These are phyloP conservation scores for Hortiboletus campestris DNA, from an alignment of 768 basidiomycete species.

Conservation along the genomic window DNA sequence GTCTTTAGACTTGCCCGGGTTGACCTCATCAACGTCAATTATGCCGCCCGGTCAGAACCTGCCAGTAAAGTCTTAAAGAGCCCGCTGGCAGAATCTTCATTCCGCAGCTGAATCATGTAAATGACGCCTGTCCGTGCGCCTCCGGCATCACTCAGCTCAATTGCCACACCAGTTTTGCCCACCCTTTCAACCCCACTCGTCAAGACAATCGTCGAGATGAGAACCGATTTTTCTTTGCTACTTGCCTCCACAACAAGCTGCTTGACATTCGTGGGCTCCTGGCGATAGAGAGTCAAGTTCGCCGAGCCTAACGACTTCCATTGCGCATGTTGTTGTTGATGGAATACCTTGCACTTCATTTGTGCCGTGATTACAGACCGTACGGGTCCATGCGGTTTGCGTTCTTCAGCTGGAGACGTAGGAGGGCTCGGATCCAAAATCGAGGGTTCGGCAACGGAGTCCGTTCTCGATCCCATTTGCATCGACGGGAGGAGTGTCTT, in stretches of 20 bases:
- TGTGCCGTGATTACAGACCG: slow-evolving; percentile 78
- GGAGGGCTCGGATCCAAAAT: slow-evolving; percentile 81
- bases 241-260: slow-evolving; percentile 94
- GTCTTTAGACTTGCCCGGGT: neutral
- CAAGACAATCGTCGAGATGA: slow-evolving; percentile 94
- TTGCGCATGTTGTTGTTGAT: slow-evolving; percentile 93
- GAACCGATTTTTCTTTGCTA: slow-evolving; percentile 64
- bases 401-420: slow-evolving; percentile 68
- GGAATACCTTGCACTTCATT: slow-evolving; percentile 98
- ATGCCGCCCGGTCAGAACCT: slow-evolving; percentile 72
- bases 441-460: slow-evolving; percentile 51
- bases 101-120: slow-evolving; percentile 96
- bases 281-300: slow-evolving; percentile 80
- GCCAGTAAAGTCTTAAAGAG: slow-evolving; percentile 84
- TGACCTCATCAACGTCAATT: neutral
- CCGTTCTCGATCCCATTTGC: slow-evolving; percentile 48
- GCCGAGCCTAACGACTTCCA: slow-evolving; percentile 96
- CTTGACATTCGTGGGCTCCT: slow-evolving; percentile 86
- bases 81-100: slow-evolving; percentile 80
- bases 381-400: slow-evolving; percentile 58
- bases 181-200: slow-evolving; percentile 97
- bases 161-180: slow-evolving; percentile 97
- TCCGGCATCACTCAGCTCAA: slow-evolving; percentile 83
- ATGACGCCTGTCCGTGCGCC: slow-evolving; percentile 91
- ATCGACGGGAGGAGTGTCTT: slow-evolving; percentile 65